These are phyloP conservation scores for Trypanosomatidae sp. DNA, from an alignment of 208 protist species.

Conservation along the genomic window DNA sequence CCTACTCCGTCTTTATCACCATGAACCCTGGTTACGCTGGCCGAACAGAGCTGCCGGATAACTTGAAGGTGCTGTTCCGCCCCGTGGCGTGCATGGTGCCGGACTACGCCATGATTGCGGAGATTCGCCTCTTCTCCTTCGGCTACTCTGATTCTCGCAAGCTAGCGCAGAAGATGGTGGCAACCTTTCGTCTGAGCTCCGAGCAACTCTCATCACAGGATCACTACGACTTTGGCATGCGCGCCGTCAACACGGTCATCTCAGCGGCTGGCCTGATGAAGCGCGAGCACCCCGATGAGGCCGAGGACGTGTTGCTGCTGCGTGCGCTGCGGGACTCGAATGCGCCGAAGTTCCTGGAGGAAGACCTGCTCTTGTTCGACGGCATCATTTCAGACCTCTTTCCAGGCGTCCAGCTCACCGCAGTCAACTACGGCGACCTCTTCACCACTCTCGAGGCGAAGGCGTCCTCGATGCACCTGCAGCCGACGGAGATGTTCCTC, in stretches of 20 bases:
- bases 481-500: conserved; percentile 95
- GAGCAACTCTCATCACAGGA: conserved; percentile 98
- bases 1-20: conserved; percentile 96
- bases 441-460: conserved; percentile 70
- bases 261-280: conserved; percentile 96
- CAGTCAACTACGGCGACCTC: conserved; percentile 93
- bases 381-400: conserved; percentile 98
- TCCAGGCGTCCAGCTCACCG: conserved; percentile 91
- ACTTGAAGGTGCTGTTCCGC: conserved; percentile 97
- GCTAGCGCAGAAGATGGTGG: conserved; percentile 97
- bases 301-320: conserved; percentile 95
- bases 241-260: conserved; percentile 98
- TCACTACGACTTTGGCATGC: conserved; percentile 99
- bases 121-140: conserved; percentile 98
- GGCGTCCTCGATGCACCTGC: conserved; percentile 75
- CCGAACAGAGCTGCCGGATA: conserved; percentile 98
- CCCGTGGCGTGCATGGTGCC: conserved; percentile 99
- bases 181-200: conserved; percentile 97
- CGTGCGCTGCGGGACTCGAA: conserved; percentile 96
- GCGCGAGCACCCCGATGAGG: conserved; percentile 91
- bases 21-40: conserved; percentile 99
- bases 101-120: conserved; percentile 98
- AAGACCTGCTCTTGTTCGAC: conserved; percentile 93
- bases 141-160: conserved; percentile 96
- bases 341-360: conserved; percentile 97